These are phyloP conservation scores for Clavispora fructus DNA, from an alignment of 805 yeast species.

Conservation along the genomic window DNA sequence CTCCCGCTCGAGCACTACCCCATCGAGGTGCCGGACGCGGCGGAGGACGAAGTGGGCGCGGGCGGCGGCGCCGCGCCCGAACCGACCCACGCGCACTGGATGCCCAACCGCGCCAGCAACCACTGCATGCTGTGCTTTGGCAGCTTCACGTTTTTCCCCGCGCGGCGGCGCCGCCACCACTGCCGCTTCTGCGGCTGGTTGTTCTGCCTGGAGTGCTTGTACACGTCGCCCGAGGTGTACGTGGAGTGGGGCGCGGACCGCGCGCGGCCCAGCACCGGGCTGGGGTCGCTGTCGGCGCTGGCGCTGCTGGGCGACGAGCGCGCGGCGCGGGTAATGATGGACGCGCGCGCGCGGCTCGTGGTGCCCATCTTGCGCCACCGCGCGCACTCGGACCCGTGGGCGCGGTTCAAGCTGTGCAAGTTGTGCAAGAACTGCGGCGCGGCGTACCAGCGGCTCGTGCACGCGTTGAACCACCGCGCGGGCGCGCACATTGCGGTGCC, in stretches of 20 bases:
- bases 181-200: slow-evolving; percentile 15
- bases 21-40: slow-evolving; percentile 8
- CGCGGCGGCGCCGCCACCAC: slow-evolving; percentile 16
- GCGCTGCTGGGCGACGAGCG: too few species aligned
- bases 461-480: slow-evolving; percentile 24
- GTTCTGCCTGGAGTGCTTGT: slow-evolving; percentile 20
- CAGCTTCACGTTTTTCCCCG: slow-evolving; percentile 27
- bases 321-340: slow-evolving; percentile 14
- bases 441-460: slow-evolving; percentile 15
- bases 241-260: too few species aligned
- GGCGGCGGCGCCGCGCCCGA: slow-evolving; percentile 18
- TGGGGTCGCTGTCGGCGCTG: too few species aligned
- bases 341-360: slow-evolving; percentile 25
- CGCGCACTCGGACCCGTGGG: not conserved
- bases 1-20: slow-evolving; percentile 7
- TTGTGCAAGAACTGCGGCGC: slow-evolving; percentile 15
- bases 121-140: slow-evolving; percentile 41
- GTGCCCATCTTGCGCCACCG: slow-evolving; percentile 20
- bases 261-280: too few species aligned
- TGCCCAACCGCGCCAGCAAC: slow-evolving; percentile 36
- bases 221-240: too few species aligned
- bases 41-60: slow-evolving; percentile 1
- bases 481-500: slow-evolving; percentile 16
- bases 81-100: slow-evolving; percentile 52
- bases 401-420: slow-evolving; percentile 13